phyloP scores from a whole-genome alignment of 768 basidiomycete species.

The Pleurotus pulmonarius region DNA sequence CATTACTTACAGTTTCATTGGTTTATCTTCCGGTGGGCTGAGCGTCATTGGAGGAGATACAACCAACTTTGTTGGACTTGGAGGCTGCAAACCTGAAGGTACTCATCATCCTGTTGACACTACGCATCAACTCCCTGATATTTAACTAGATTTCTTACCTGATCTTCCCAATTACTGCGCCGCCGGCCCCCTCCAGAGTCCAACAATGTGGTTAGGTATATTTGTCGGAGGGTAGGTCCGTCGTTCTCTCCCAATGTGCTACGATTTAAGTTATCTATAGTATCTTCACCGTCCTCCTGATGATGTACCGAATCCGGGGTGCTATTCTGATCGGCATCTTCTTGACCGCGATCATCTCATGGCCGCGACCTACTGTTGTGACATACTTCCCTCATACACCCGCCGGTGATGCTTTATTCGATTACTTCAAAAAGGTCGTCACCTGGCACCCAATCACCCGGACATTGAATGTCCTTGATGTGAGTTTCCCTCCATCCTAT shows the following conservation, averaged over 20 bases:
- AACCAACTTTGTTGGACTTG: conserved; percentile 68
- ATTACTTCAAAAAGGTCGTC: conserved; percentile 84
- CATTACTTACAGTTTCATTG: conserved; percentile 54
- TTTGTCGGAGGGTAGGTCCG: conserved; percentile 70
- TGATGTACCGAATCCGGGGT: conserved; percentile 83
- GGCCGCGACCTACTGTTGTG: conserved; percentile 80
- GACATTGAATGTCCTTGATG: conserved; percentile 67
- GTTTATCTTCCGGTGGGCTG: conserved; percentile 65
- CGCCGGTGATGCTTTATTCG: conserved; percentile 67
- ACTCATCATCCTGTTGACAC: conserved; percentile 2
- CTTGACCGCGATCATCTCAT: conserved; percentile 80
- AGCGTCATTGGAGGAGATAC: conserved; percentile 74
- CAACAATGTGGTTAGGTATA: conserved; percentile 87
- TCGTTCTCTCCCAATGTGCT: background rate
- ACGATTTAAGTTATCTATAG: conserved; percentile 31
- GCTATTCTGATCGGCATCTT: conserved; percentile 82
- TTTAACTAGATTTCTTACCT: conserved; percentile 35
- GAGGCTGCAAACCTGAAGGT: conserved; percentile 65
- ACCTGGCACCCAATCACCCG: conserved; percentile 62
- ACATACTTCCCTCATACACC: conserved; percentile 77
- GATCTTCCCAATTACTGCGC: conserved; percentile 59
- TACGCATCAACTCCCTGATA: background rate
- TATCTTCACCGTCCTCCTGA: conserved; percentile 71
- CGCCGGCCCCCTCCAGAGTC: conserved; percentile 60
- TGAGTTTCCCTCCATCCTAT: conserved; percentile 26